phyloP scores from a whole-genome alignment of 768 basidiomycete genomes.

The Tulasnella sp. region DNA sequence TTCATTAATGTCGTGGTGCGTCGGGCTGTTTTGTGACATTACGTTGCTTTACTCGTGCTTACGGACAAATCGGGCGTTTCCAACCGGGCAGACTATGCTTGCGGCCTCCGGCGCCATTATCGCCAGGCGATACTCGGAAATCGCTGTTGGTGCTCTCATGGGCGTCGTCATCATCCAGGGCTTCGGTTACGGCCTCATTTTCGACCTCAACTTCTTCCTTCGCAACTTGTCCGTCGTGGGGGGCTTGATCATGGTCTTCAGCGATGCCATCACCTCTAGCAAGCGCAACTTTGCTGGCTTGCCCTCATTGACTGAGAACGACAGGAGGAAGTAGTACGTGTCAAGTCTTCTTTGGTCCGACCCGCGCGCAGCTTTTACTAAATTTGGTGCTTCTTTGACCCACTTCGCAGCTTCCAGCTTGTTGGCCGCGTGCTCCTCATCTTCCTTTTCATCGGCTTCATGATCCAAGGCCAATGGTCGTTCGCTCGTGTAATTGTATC shows the following conservation, averaged over 20 bases:
- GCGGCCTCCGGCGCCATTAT: constrained; percentile 81
- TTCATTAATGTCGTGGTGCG: constrained; percentile 85
- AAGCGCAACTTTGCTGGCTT: constrained; percentile 88
- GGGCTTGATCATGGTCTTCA: constrained; percentile 98
- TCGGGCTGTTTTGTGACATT: constrained; percentile 31
- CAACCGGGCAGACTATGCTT: constrained; percentile 70
- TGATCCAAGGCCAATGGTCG: constrained; percentile 89
- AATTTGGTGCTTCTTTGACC: neutral
- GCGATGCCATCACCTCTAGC: constrained; percentile 85
- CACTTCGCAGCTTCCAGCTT: constrained; percentile 75
- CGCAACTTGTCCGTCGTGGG: constrained; percentile 98
- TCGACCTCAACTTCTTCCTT: constrained; percentile 99
- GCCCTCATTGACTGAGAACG: constrained; percentile 85
- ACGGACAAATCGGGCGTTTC: neutral
- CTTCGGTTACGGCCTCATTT: constrained; percentile 97
- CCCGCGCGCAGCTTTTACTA: neutral
- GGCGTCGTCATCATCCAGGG: constrained; percentile 92
- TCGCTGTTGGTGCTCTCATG: constrained; percentile 84
- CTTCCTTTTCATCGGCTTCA: constrained; percentile 98
- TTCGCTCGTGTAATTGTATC: constrained; percentile 83
- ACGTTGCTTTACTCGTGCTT: neutral
- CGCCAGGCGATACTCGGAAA: constrained; percentile 80
- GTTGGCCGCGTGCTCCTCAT: constrained; percentile 95
- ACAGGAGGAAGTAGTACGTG: constrained; percentile 95
- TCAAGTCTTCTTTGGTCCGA: neutral